These are phyloP conservation scores for Clarireedia homoeocarpa DNA, from an alignment of 2,329 filamentous ascomycete species.

Conservation along the genomic window DNA sequence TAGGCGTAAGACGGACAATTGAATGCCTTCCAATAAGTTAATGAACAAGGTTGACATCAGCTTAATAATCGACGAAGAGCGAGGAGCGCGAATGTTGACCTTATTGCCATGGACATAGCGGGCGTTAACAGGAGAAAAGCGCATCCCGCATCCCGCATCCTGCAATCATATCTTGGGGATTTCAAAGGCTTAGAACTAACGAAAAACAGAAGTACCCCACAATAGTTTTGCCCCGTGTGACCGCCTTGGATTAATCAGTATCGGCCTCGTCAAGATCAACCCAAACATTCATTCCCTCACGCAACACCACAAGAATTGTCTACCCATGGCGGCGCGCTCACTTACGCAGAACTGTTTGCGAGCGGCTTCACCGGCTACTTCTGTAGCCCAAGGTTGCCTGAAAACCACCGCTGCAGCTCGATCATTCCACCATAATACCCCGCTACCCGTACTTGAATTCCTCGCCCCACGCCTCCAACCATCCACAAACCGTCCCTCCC, in stretches of 20 bases:
- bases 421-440: constrained; percentile 22
- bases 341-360: constrained; percentile 20
- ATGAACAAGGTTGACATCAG: too few relatives aligned
- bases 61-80: too few relatives aligned
- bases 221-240: too few relatives aligned
- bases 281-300: background rate
- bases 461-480: constrained; percentile 18
- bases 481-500: background rate
- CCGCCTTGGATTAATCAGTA: too few relatives aligned
- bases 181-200: too few relatives aligned
- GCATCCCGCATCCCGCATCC: too few relatives aligned
- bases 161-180: too few relatives aligned
- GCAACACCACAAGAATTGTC: background rate
- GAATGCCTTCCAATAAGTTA: too few relatives aligned
- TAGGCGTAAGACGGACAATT: background rate
- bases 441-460: constrained; percentile 25
- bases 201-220: too few relatives aligned
- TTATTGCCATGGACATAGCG: too few relatives aligned
- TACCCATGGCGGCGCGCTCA: constrained; percentile 23
- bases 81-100: too few relatives aligned
- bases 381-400: constrained; percentile 24
- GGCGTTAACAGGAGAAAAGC: too few relatives aligned
- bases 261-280: background rate
- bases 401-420: constrained; percentile 17
- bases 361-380: constrained; percentile 12